Percentiles rank a stretch among this genome's conserved stretches.
Evolutionary conservation across 139 green algal species (phyloP).

Genomic region (Picochlorum sp.): DNA sequence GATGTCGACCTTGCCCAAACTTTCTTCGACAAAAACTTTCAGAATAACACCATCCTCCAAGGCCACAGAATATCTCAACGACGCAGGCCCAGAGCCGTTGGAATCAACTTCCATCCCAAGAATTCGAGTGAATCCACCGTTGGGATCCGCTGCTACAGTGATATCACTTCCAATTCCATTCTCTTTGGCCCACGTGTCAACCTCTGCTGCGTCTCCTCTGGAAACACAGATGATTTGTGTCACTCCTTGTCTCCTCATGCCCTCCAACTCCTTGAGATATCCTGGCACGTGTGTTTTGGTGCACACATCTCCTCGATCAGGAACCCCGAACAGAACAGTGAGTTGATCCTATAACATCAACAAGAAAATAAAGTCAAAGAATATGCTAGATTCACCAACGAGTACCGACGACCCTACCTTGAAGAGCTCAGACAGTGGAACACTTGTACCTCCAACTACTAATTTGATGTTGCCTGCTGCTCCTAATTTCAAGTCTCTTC

Average conservation of each 20-base stretch:
- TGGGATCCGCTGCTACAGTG: constrained; percentile 19
- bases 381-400: not conserved
- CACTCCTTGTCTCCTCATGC: constrained; percentile 29
- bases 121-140: constrained; percentile 21
- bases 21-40: constrained; percentile 36
- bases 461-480: constrained; percentile 29
- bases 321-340: constrained; percentile 39
- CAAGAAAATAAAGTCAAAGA: not conserved
- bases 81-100: not conserved
- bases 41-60: constrained; percentile 36
- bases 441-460: constrained; percentile 4
- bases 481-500: constrained; percentile 37
- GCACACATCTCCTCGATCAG: constrained; percentile 44
- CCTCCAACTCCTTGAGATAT: constrained; percentile 29
- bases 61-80: constrained; percentile 24
- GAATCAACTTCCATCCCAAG: constrained; percentile 28
- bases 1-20: constrained; percentile 12
- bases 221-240: constrained; percentile 31
- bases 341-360: constrained; percentile 25
- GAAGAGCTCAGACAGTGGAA: constrained; percentile 28
- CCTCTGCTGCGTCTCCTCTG: constrained; percentile 15
- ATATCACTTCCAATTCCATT: constrained; percentile 2
- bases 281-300: constrained; percentile 32
- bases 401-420: constrained; percentile 16
- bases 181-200: constrained; percentile 26